phyloP scores from a whole-genome alignment of 176 grass and related monocot species.

The Tillandsia fasciculata region DNA sequence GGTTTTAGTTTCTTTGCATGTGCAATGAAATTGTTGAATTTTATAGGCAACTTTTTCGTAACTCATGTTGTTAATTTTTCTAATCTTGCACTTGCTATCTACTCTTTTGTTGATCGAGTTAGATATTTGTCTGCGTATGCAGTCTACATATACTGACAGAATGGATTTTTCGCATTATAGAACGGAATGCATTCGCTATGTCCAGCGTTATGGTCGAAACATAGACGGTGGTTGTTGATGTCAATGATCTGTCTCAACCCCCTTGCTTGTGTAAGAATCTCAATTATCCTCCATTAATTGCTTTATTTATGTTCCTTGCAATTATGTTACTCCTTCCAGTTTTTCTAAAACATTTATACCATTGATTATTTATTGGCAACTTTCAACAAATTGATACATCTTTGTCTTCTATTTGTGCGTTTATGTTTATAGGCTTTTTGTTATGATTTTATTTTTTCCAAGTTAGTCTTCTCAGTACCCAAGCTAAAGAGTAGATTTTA shows the following conservation, averaged over 20 bases:
- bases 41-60: not conserved
- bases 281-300: not conserved
- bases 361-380: too few relatives aligned
- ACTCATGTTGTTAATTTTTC: not conserved
- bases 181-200: slow-evolving; percentile 64
- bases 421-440: not conserved
- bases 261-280: slow-evolving; percentile 52
- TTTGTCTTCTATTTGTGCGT: not conserved
- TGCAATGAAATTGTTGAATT: not conserved
- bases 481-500: too few relatives aligned
- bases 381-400: too few relatives aligned
- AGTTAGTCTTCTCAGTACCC: too few relatives aligned
- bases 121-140: not conserved
- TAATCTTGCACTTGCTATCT: not conserved
- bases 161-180: slow-evolving; percentile 15
- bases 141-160: not conserved
- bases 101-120: not conserved
- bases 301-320: not conserved
- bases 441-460: not conserved
- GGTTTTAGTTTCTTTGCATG: not conserved
- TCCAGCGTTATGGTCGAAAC: slow-evolving; percentile 74
- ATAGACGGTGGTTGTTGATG: slow-evolving; percentile 67
- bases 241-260: slow-evolving; percentile 79
- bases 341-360: not conserved
- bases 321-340: not conserved